These are phyloP conservation scores for Pseudoneurospora amorphoporcata DNA, from an alignment of 495 filamentous ascomycete species.

Conservation along the genomic window DNA sequence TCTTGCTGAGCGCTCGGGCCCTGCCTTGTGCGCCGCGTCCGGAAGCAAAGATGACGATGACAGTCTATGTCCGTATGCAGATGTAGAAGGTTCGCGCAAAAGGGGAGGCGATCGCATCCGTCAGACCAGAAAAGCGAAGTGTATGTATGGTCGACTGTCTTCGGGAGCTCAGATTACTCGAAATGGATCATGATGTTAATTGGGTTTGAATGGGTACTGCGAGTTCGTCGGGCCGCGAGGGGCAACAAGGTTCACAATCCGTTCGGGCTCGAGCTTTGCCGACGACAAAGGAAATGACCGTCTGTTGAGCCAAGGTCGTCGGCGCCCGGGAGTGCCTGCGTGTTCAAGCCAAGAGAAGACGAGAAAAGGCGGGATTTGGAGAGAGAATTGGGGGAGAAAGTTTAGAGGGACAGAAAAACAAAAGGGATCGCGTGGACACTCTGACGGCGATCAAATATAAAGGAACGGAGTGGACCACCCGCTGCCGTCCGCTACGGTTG, in stretches of 20 bases:
- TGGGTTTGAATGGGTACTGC: neutral
- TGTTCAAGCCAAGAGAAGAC: neutral
- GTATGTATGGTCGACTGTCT: neutral
- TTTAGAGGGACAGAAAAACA: neutral
- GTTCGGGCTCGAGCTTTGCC: neutral
- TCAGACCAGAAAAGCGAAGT: neutral
- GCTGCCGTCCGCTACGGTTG: neutral
- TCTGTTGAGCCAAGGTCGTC: neutral
- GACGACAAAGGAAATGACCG: neutral
- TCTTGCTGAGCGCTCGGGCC: constrained; percentile 11
- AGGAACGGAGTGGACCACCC: neutral
- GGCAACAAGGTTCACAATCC: neutral
- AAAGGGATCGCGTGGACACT: neutral
- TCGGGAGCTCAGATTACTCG: neutral
- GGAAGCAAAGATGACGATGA: neutral
- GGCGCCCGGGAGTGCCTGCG: neutral
- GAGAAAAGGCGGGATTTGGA: neutral
- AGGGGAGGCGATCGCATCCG: neutral
- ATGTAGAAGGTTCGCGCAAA: neutral
- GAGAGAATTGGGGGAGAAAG: neutral
- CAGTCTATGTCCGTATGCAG: neutral
- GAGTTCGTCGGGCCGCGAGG: neutral
- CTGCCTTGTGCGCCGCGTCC: constrained; percentile 1
- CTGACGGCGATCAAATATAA: neutral
- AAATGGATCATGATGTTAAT: neutral